phyloP scores from a whole-genome alignment of 2,329 filamentous ascomycete genomes.

The Pseudocercospora pini-densiflorae region DNA sequence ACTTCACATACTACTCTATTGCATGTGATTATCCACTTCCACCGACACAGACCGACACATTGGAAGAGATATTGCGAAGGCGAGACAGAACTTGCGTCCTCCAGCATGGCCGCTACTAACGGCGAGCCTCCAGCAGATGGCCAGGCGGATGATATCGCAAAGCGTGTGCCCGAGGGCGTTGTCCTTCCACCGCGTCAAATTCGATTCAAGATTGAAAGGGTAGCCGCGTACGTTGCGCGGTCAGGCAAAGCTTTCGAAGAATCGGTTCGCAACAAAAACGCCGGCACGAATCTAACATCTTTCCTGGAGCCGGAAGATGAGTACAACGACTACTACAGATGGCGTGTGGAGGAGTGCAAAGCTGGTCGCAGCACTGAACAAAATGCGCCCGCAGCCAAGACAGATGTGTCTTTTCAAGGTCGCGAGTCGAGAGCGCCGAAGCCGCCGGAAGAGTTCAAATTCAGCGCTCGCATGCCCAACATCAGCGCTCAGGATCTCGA shows the following conservation, averaged over 20 bases:
- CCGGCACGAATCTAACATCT: slow-evolving; percentile 84
- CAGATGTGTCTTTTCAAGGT: slow-evolving; percentile 49
- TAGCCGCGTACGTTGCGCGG: slow-evolving; percentile 84
- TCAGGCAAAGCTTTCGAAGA: slow-evolving; percentile 74
- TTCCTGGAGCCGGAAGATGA: slow-evolving; percentile 81
- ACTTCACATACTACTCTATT: not conserved
- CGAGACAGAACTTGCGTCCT: slow-evolving; percentile 6
- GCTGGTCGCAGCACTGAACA: slow-evolving; percentile 79
- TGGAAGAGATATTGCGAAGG: not conserved
- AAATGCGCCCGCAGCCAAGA: slow-evolving; percentile 43
- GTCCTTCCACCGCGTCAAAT: slow-evolving; percentile 87
- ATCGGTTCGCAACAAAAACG: slow-evolving; percentile 82
- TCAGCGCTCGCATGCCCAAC: slow-evolving; percentile 95
- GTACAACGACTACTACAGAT: slow-evolving; percentile 87
- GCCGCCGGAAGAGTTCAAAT: slow-evolving; percentile 84
- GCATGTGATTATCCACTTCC: not conserved
- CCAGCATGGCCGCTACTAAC: slow-evolving; percentile 38
- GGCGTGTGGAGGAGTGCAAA: slow-evolving; percentile 85
- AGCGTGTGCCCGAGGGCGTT: slow-evolving; percentile 80
- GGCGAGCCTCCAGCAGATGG: slow-evolving; percentile 30
- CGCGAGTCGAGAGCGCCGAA: slow-evolving; percentile 78
- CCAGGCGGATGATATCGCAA: slow-evolving; percentile 58
- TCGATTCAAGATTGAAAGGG: slow-evolving; percentile 86
- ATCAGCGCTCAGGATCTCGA: slow-evolving; percentile 93
- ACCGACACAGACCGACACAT: not conserved